phyloP scores from a whole-genome alignment of 2,329 filamentous ascomycete species.

The Biscogniauxia sp. region DNA sequence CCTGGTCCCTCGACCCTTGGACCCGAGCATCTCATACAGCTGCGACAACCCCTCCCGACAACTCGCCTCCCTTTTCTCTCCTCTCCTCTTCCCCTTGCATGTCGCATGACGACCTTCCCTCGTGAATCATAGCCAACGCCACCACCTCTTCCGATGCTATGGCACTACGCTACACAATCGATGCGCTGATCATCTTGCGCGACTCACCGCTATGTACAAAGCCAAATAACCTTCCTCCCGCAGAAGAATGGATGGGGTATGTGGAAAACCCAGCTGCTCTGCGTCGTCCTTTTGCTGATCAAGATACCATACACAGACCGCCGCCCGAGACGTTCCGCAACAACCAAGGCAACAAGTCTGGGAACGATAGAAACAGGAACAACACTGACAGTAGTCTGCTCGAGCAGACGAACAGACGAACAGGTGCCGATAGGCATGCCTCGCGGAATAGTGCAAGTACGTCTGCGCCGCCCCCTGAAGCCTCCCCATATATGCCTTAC shows the following conservation, averaged over 20 bases:
- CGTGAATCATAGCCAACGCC: constrained; percentile 1
- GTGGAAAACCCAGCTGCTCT: constrained; percentile 27
- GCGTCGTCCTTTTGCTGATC: constrained; percentile 10
- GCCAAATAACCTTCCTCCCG: constrained; percentile 74
- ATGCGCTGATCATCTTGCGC: constrained; percentile 72
- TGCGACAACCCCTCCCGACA: background rate
- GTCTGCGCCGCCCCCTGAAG: constrained; percentile 26
- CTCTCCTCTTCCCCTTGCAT: background rate
- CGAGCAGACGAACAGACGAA: constrained; percentile 51
- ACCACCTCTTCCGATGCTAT: constrained; percentile 37
- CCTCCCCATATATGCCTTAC: constrained; percentile 10
- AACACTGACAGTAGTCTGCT: constrained; percentile 44
- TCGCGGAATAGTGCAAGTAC: constrained; percentile 57
- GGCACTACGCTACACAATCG: constrained; percentile 69
- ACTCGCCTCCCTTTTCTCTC: background rate
- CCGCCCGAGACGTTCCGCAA: constrained; percentile 46
- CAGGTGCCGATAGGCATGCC: constrained; percentile 51
- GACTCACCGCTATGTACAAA: constrained; percentile 81
- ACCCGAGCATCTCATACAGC: background rate
- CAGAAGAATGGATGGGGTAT: constrained; percentile 97
- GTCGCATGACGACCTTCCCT: background rate
- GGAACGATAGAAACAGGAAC: constrained; percentile 43
- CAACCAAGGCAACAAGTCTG: constrained; percentile 40
- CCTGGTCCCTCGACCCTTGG: background rate
- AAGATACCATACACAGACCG: constrained; percentile 34